Conservation (phyloP, 345 rosid genomes). For the Populus ilicifolia region DNA sequence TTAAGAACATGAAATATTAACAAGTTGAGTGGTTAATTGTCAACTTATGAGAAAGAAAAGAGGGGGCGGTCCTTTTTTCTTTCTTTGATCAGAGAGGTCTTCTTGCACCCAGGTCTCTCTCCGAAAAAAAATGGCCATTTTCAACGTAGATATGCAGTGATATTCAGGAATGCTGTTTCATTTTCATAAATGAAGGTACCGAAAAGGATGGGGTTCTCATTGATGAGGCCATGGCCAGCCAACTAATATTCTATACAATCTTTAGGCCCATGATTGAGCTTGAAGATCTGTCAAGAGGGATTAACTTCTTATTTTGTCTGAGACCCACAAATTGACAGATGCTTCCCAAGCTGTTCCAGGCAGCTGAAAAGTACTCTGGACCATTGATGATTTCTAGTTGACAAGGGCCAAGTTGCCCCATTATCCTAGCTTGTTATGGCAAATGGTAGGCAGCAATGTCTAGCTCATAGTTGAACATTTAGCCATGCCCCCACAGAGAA, state of each 20-base stretch:
- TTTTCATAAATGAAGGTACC: slow-evolving; percentile 5
- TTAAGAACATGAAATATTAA: background rate
- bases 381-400: background rate
- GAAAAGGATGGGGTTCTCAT: slow-evolving; percentile 1
- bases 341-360: background rate
- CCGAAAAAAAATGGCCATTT: background rate
- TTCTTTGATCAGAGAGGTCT: background rate
- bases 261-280: slow-evolving; percentile 21
- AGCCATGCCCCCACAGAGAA: background rate
- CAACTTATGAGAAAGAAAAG: background rate
- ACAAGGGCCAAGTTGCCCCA: background rate
- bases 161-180: background rate
- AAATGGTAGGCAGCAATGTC: background rate
- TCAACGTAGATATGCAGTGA: background rate
- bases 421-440: background rate
- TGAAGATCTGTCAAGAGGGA: background rate
- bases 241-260: slow-evolving; percentile 13
- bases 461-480: slow-evolving; percentile 1
- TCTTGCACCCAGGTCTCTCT: slow-evolving; percentile 13
- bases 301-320: background rate
- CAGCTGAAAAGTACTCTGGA: slow-evolving; percentile 5
- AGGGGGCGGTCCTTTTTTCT: too few species aligned
- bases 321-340: slow-evolving; percentile 22
- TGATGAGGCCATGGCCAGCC: slow-evolving; percentile 5
- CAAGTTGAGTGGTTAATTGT: background rate